Evolutionary conservation across 352 stramenopile genomes (phyloP).

Genomic region (Phytophthora cajani): DNA sequence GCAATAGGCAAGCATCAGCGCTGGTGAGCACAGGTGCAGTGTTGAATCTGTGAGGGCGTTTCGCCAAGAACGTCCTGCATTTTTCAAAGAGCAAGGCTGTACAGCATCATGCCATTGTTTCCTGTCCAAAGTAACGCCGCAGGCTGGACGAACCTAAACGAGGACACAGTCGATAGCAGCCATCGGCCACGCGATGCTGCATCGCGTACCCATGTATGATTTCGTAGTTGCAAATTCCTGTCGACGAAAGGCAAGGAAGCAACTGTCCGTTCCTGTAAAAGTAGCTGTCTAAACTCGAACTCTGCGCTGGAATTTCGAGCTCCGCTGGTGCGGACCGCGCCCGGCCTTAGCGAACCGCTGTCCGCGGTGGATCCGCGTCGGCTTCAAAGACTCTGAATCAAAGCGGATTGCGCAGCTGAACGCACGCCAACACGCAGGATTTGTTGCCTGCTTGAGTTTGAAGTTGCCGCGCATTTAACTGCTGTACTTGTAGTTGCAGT

Average conservation of each 20-base stretch:
- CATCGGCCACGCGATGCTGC: background rate
- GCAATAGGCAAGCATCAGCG: too few species aligned
- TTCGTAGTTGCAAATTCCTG: too few species aligned
- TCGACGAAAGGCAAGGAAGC: background rate
- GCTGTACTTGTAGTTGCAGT: slow-evolving; percentile 14
- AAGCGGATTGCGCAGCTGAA: background rate
- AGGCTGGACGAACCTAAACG: too few species aligned
- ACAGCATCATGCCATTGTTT: too few species aligned
- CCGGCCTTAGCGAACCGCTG: background rate
- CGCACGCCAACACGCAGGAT: slow-evolving; percentile 5
- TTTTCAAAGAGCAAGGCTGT: too few species aligned
- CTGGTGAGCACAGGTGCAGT: too few species aligned
- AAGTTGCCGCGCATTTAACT: slow-evolving; percentile 17
- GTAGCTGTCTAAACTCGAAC: background rate
- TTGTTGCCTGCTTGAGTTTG: slow-evolving; percentile 21
- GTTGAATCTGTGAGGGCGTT: background rate
- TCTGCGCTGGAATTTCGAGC: too few species aligned
- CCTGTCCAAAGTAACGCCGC: too few species aligned
- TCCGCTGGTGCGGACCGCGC: too few species aligned
- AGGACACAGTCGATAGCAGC: background rate
- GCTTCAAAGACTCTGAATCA: too few species aligned
- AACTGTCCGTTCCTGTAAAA: background rate
- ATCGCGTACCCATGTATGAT: background rate
- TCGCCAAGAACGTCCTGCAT: background rate
- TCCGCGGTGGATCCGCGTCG: background rate